Percentiles rank a stretch among this genome's conserved stretches.
Conservation (phyloP, 768 basidiomycete species). For the Leucocoprinus leucothites region DNA sequence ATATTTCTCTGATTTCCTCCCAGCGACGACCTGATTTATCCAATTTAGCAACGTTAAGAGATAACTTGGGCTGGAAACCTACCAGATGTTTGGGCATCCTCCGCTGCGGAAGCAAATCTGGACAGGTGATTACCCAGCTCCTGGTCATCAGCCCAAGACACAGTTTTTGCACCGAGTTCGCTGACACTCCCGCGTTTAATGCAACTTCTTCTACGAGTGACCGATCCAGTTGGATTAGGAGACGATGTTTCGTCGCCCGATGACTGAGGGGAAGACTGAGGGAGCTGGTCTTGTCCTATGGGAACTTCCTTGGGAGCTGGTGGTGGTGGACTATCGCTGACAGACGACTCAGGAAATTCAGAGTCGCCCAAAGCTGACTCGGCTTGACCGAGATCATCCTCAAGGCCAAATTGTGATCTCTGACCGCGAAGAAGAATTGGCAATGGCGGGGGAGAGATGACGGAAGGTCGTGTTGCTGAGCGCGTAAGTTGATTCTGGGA, state of each 20-base stretch:
- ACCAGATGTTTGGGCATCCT: conserved; percentile 38
- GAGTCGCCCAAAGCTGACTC: conserved; percentile 10
- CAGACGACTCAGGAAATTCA: conserved; percentile 5
- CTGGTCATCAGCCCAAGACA: conserved; percentile 73
- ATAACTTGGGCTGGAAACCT: conserved; percentile 4
- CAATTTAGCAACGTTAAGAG: background rate
- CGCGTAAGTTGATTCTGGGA: conserved; percentile 13
- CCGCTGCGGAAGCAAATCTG: conserved; percentile 39
- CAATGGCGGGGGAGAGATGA: conserved; percentile 38
- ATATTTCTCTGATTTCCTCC: conserved; percentile 52
- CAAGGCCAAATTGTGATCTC: conserved; percentile 28
- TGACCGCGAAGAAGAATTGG: conserved; percentile 37
- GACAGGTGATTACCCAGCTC: conserved; percentile 57
- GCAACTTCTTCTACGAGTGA: conserved; percentile 56
- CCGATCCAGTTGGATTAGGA: conserved; percentile 15
- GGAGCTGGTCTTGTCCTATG: background rate
- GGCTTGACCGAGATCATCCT: conserved; percentile 12
- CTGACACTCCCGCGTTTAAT: conserved; percentile 57
- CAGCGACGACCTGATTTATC: conserved; percentile 47
- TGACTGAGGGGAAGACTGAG: conserved; percentile 2
- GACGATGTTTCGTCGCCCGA: conserved; percentile 8
- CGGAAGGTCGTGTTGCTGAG: conserved; percentile 17
- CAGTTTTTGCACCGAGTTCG: conserved; percentile 54
- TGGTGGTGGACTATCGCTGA: conserved; percentile 8
- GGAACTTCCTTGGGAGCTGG: background rate